phyloP scores from a whole-genome alignment of 129 eudicot genomes.

The Solidago caesia region DNA sequence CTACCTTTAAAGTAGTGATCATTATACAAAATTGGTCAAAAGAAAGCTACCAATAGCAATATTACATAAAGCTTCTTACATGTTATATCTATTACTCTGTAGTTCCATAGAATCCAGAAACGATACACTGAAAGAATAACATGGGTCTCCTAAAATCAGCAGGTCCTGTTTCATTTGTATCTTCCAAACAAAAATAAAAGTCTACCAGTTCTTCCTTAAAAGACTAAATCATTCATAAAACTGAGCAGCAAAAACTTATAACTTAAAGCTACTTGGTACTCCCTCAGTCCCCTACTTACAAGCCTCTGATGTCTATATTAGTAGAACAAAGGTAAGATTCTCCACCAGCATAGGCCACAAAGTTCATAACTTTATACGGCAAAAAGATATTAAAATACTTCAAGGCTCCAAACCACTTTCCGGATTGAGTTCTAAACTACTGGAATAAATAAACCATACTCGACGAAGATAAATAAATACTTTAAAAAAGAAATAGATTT shows the following conservation, averaged over 20 bases:
- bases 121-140: background rate
- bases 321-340: too few species aligned
- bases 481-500: background rate
- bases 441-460: conserved; percentile 3
- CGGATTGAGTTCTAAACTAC: background rate
- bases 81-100: background rate
- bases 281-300: background rate
- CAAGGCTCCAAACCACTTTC: conserved; percentile 14
- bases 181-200: background rate
- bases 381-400: background rate
- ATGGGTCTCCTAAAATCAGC: background rate
- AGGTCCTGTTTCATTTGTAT: background rate
- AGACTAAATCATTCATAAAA: background rate
- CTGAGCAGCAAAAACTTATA: background rate
- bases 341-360: too few species aligned
- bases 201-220: background rate
- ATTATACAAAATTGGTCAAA: background rate
- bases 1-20: background rate
- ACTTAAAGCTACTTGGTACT: background rate
- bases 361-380: too few species aligned
- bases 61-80: conserved; percentile 5
- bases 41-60: background rate
- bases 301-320: too few species aligned
- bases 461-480: background rate
- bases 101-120: background rate